Base-by-base conservation (phyloP, 2,329 filamentous ascomycete species). In the Venturia oleaginea region DNA sequence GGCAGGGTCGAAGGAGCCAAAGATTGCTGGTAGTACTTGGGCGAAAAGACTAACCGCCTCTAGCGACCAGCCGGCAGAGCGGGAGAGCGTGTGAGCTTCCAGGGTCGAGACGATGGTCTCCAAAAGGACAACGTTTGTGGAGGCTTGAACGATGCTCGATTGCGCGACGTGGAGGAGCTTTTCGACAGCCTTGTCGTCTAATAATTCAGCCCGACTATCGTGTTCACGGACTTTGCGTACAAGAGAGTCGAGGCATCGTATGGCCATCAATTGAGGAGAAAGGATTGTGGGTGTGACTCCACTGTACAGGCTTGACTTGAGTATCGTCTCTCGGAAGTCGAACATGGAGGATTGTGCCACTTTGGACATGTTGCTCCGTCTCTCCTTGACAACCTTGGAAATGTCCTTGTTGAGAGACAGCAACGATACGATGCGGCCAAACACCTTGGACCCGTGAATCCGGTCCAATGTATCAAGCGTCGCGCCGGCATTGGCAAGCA, bases 281-380 rank as follows among this genome's bases (percentile, higher is more conserved):
- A 92, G 68, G 2, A 72, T 71, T 3, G 74, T 70, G 7, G 82
- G 83, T 48, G 74, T 74, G 13, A 77, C 74, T 0, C 81, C 79
- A 54, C 82, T 80, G 89, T 89, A 93, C 1, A 89, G 74, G 0
- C 80, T 72, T 42, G 85, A 77, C 30, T 80, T 76, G 59, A 81
- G 72, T 3, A 91, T 70, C 3, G 77, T 74, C 1, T 75, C 73
- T 65, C 86, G 84, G 51, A 91, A 78, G 0, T 80, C 77, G 8
- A 75, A 68, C 8, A 92, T 71, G 0, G 83, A 79, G 19, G 76
- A 78, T 69, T 86, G 86, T 13, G 83, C 84, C 37, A 84, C 80
- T 70, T 83, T 87, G 0, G 90, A 87, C 71, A 92, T 80, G 68
- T 91, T 92, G 65, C 77, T 84, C 67, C 84, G 83, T 38, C 86